phyloP scores from a whole-genome alignment of 1,139 yeast genomes.

The Zygoascus sp. region DNA sequence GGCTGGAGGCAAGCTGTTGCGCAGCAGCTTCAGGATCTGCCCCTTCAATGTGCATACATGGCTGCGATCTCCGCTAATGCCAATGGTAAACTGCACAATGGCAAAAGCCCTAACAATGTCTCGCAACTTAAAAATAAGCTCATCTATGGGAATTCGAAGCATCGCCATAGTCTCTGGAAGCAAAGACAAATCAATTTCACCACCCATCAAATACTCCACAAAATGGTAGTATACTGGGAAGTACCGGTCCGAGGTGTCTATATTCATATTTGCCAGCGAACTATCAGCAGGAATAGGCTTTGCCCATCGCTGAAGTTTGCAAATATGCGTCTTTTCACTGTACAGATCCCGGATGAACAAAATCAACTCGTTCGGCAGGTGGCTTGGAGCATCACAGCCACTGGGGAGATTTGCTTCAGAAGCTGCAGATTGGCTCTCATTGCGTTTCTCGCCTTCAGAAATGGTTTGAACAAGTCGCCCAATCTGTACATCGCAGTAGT shows the following conservation, averaged over 20 bases:
- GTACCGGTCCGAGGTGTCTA: neutral
- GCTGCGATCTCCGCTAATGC: slow-evolving; percentile 19
- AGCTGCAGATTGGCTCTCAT: no score
- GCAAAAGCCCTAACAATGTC: slow-evolving; percentile 26
- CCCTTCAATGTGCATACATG: slow-evolving; percentile 21
- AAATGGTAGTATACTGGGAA: slow-evolving; percentile 8
- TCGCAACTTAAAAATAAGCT: slow-evolving; percentile 21
- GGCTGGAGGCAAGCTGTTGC: slow-evolving; percentile 9
- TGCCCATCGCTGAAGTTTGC: slow-evolving; percentile 22
- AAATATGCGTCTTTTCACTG: slow-evolving; percentile 16
- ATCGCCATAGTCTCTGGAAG: slow-evolving; percentile 25
- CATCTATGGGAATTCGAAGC: slow-evolving; percentile 23
- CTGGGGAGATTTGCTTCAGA: no score
- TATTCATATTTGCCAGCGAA: neutral
- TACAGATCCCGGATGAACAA: slow-evolving; percentile 23
- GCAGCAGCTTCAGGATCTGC: slow-evolving; percentile 17
- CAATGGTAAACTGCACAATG: slow-evolving; percentile 22
- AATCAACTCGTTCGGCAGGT: slow-evolving; percentile 18
- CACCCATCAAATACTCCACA: slow-evolving; percentile 17
- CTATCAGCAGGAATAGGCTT: slow-evolving; percentile 15
- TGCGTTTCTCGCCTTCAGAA: neutral
- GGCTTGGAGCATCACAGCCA: neutral
- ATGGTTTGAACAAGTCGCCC: neutral
- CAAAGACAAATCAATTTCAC: slow-evolving; percentile 19
- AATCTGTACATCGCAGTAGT: slow-evolving; percentile 6